Conservation (phyloP, 371 early-diverging fungal genomes). For the Chytridium lagenaria region DNA sequence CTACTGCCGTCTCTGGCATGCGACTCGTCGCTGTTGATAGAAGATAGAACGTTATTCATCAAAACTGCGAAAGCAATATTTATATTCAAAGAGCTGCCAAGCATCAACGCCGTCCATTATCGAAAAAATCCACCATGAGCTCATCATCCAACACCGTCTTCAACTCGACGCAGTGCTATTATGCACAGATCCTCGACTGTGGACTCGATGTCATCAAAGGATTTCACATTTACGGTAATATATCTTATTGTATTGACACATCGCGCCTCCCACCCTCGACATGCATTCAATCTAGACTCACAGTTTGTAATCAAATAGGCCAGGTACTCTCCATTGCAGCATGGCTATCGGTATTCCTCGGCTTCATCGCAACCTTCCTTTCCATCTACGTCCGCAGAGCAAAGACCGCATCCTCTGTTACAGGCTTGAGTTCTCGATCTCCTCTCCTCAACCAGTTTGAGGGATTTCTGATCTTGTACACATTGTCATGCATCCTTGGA, state of each 20-base stretch:
- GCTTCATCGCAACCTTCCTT: neutral
- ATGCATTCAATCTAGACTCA: neutral
- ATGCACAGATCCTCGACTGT: slow-evolving; percentile 1
- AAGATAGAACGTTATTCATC: too few species aligned
- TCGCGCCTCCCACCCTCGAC: neutral
- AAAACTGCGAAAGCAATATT: too few species aligned
- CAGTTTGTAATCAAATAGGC: neutral
- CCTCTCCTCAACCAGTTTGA: slow-evolving; percentile 10
- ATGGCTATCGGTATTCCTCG: slow-evolving; percentile 1
- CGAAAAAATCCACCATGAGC: neutral
- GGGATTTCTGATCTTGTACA: neutral
- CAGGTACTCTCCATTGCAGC: neutral
- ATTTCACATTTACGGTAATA: slow-evolving; percentile 1
- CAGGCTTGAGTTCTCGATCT: too few species aligned
- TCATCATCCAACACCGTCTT: neutral
- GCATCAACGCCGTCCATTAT: neutral
- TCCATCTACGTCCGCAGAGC: neutral
- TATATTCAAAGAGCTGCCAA: too few species aligned
- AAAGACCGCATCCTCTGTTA: neutral
- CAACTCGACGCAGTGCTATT: neutral
- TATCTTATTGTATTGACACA: neutral
- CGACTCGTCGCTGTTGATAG: too few species aligned
- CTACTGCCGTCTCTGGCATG: too few species aligned
- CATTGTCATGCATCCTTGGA: neutral
- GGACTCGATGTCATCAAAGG: neutral